Conservation (phyloP, 164 flowering plant species). For the Dillenia suffruticosa region DNA sequence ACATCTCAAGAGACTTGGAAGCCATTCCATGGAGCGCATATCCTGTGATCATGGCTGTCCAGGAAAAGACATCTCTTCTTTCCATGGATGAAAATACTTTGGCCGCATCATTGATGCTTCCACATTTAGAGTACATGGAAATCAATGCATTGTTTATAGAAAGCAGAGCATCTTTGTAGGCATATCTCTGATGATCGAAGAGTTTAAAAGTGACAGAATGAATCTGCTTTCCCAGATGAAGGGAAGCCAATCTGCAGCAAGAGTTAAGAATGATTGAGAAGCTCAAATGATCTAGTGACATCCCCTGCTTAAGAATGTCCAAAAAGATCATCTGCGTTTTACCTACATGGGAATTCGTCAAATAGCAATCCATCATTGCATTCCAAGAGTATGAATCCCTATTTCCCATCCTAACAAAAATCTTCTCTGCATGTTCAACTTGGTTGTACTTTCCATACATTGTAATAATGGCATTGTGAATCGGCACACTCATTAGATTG, state of each 20-base stretch:
- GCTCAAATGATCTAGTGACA: slow-evolving; percentile 20
- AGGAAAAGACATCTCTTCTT: slow-evolving; percentile 29
- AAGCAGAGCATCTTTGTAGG: slow-evolving; percentile 3
- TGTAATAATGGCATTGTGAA: slow-evolving; percentile 22
- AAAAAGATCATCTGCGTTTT: slow-evolving; percentile 16
- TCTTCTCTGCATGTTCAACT: slow-evolving; percentile 18
- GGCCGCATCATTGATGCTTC: slow-evolving; percentile 26
- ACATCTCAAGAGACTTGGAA: slow-evolving; percentile 19
- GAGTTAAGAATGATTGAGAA: slow-evolving; percentile 29
- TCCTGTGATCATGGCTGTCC: slow-evolving; percentile 36
- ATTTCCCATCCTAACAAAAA: slow-evolving; percentile 16
- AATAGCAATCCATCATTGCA: slow-evolving; percentile 35
- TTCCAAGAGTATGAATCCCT: slow-evolving; percentile 34
- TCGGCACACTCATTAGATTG: slow-evolving; percentile 4
- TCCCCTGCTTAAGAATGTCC: slow-evolving; percentile 15
- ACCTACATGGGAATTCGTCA: slow-evolving; percentile 16
- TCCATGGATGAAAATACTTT: slow-evolving; percentile 18
- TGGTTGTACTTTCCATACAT: slow-evolving; percentile 26
- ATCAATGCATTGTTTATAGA: slow-evolving; percentile 27
- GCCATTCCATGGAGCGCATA: slow-evolving; percentile 31
- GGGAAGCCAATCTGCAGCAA: slow-evolving; percentile 25
- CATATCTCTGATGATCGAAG: background rate
- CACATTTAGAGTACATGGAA: slow-evolving; percentile 38
- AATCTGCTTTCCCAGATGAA: slow-evolving; percentile 26
- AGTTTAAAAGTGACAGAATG: slow-evolving; percentile 19